Conservation (phyloP, 225 moss, liverwort and hornwort species). For the Polytrichum commune region DNA sequence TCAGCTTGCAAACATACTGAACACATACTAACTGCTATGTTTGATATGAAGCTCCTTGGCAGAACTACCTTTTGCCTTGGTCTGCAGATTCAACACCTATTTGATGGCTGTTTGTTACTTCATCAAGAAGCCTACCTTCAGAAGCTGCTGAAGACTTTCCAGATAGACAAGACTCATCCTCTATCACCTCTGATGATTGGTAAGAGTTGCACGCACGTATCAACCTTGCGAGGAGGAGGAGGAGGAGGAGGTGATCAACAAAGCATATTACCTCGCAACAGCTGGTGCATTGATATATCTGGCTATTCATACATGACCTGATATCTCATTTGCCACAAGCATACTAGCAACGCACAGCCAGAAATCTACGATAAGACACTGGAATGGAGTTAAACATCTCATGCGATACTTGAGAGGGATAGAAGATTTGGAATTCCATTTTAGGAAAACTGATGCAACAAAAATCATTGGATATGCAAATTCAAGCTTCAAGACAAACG, state of each 20-base stretch:
- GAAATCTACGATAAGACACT: not conserved
- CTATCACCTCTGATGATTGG: not conserved
- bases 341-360: not conserved
- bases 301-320: not conserved
- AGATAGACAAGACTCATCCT: not conserved
- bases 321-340: not conserved
- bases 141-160: not conserved
- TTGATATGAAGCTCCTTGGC: too few species aligned
- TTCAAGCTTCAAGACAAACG: not conserved
- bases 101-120: not conserved
- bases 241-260: too few species aligned
- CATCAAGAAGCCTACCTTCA: slow-evolving; percentile 2
- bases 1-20: too few species aligned
- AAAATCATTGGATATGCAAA: not conserved
- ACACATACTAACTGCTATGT: too few species aligned
- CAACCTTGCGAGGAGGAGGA: too few species aligned
- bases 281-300: not conserved
- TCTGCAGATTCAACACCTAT: not conserved
- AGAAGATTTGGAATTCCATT: not conserved
- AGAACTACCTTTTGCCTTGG: too few species aligned
- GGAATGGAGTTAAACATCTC: not conserved
- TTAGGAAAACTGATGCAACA: not conserved
- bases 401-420: not conserved
- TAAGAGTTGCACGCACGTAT: too few species aligned
- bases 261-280: not conserved